Conservation (phyloP, 2,329 filamentous ascomycete genomes). For the Akanthomyces muscarius region DNA sequence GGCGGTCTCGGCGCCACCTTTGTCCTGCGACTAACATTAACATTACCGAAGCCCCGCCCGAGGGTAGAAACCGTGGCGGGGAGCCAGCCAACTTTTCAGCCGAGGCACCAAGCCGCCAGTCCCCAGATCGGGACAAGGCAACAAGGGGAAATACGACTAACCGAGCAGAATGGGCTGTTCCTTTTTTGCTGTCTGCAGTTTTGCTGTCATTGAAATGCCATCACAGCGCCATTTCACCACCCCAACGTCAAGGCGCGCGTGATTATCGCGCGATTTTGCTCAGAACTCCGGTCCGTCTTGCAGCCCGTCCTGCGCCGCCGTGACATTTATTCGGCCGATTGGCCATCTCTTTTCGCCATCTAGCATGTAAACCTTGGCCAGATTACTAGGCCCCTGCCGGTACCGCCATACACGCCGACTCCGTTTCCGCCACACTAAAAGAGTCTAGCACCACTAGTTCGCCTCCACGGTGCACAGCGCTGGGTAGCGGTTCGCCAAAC, state of each 20-base stretch:
- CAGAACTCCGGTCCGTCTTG: neutral
- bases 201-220: neutral
- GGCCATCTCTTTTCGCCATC: neutral
- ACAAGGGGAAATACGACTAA: constrained; percentile 10
- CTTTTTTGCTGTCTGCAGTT: neutral
- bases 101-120: neutral
- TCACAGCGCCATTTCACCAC: neutral
- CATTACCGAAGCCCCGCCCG: constrained; percentile 15
- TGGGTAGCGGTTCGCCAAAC: neutral
- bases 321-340: neutral
- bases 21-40: neutral
- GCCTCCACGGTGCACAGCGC: neutral
- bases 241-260: neutral
- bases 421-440: constrained; percentile 5
- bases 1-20: constrained; percentile 1
- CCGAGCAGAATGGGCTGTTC: constrained; percentile 9
- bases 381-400: neutral
- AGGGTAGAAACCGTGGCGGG: neutral
- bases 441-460: neutral
- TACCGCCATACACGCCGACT: constrained; percentile 12
- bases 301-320: neutral
- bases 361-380: neutral
- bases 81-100: neutral
- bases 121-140: constrained; percentile 1
- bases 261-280: neutral